Percentiles rank a stretch among this genome's conserved stretches.
Conservation (phyloP, 2,329 filamentous ascomycete genomes). For the Pseudopyricularia javanii region DNA sequence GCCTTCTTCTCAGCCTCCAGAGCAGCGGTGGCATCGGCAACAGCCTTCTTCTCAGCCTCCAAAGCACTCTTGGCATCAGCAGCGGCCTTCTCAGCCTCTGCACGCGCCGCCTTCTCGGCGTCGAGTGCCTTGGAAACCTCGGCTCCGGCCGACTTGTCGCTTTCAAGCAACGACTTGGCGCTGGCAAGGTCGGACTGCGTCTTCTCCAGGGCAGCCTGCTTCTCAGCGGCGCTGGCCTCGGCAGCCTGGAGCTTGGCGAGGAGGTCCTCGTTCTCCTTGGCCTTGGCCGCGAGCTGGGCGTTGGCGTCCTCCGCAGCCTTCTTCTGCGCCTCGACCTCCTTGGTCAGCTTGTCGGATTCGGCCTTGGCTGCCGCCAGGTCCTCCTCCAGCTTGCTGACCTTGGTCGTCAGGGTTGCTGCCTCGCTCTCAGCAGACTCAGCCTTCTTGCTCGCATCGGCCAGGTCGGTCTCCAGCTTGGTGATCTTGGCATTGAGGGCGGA, state of each 20-base stretch:
- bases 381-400: conserved; percentile 1
- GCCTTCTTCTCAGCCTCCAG: background rate
- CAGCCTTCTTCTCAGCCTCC: background rate
- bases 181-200: conserved; percentile 1
- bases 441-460: background rate
- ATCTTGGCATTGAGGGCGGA: background rate
- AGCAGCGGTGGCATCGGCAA: background rate
- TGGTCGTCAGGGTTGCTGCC: background rate
- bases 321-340: conserved; percentile 2
- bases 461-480: background rate
- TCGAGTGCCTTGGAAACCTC: conserved; percentile 1
- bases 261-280: conserved; percentile 2
- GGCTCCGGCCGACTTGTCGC: background rate
- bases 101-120: conserved; percentile 1
- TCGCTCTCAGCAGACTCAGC: background rate
- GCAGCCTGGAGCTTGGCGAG: conserved; percentile 1
- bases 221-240: conserved; percentile 1
- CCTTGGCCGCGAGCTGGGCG: background rate
- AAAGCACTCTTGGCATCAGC: conserved; percentile 2
- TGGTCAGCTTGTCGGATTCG: conserved; percentile 1
- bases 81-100: background rate
- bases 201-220: conserved; percentile 1
- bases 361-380: background rate
- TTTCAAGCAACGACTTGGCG: conserved; percentile 1
- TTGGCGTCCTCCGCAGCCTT: conserved; percentile 2